These are phyloP conservation scores for Syzygium jambos DNA, from an alignment of 345 rosid species.

Conservation along the genomic window DNA sequence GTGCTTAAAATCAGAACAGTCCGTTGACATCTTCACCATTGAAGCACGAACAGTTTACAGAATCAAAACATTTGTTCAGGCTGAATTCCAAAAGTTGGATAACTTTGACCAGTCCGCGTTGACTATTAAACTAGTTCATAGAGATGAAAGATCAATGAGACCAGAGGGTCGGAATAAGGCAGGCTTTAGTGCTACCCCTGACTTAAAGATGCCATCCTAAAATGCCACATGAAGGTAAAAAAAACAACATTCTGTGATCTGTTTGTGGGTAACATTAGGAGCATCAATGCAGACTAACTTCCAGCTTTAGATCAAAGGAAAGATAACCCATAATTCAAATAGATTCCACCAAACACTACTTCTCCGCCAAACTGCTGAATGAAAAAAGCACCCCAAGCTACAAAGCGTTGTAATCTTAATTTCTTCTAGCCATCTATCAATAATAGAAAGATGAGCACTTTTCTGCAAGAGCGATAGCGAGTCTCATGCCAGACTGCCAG, in stretches of 20 bases:
- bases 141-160: neutral
- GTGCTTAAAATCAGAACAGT: neutral
- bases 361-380: neutral
- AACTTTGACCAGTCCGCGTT: neutral
- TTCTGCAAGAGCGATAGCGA: neutral
- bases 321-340: neutral
- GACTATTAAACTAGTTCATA: neutral
- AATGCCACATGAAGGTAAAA: neutral
- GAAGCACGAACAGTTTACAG: neutral
- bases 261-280: neutral
- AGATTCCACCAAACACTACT: neutral
- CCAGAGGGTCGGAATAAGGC: neutral
- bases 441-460: neutral
- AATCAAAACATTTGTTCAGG: neutral
- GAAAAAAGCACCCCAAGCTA: neutral
- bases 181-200: neutral
- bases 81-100: neutral
- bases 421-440: neutral
- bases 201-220: neutral
- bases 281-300: neutral
- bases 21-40: neutral
- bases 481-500: neutral
- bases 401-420: neutral
- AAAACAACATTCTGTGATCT: neutral
- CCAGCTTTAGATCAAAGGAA: neutral